These are phyloP conservation scores for Aeschynomene evenia DNA, from an alignment of 306 rosid species.

Conservation along the genomic window DNA sequence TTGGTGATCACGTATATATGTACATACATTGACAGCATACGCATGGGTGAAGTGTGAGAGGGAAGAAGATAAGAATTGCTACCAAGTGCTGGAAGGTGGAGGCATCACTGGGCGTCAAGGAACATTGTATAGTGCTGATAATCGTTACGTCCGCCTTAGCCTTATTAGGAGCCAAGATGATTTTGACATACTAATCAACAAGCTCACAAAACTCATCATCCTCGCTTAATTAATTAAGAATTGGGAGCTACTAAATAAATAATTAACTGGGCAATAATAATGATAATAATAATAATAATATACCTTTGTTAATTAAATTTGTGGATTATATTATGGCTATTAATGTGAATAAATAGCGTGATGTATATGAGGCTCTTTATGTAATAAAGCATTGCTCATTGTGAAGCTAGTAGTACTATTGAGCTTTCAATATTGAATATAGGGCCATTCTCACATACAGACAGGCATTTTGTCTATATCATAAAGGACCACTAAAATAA, in stretches of 20 bases:
- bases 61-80: constrained; percentile 45
- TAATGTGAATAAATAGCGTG: neutral
- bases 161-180: constrained; percentile 48
- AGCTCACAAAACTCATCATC: constrained; percentile 29
- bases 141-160: constrained; percentile 42
- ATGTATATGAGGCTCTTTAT: neutral
- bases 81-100: constrained; percentile 32
- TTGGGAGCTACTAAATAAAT: neutral
- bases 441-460: too few relatives aligned
- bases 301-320: neutral
- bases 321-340: neutral
- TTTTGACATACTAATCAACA: constrained; percentile 40
- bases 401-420: neutral
- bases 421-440: neutral
- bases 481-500: neutral
- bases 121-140: constrained; percentile 10
- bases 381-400: neutral
- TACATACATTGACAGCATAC: constrained; percentile 41
- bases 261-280: neutral
- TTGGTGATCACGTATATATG: too few relatives aligned
- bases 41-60: constrained; percentile 60
- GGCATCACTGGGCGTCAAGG: constrained; percentile 39
- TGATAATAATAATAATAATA: too few relatives aligned
- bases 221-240: constrained; percentile 30
- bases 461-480: neutral